Evolutionary conservation across 2,329 filamentous ascomycete genomes (phyloP), one percentile per base, ranked within the genome.

Genomic region (Neofusicoccum cordaticola): DNA sequence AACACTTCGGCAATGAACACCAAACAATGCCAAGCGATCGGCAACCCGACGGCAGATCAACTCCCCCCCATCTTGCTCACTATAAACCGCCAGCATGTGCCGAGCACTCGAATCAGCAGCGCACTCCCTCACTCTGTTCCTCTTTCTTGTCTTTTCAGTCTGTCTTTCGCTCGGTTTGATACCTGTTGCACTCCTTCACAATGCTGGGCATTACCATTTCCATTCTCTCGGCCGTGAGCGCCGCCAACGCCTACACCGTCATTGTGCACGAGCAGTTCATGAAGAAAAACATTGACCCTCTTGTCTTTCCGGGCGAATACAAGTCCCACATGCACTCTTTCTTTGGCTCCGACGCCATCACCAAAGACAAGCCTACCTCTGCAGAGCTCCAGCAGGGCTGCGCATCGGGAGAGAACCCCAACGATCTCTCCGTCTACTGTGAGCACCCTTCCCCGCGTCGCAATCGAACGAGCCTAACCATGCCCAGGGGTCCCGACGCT

Each of bases 351-450:
- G 80, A 82, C 65, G 75, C 74, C 50, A 73, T 81, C 15, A 79
- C 77, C 12, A 72, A 72, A 34, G 72, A 73, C 65, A 77, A 77
- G 12, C 77, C 72, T 8, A 77, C 74, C 1, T 77, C 73, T 31
- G 72, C 72, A 2, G 71, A 74, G 63, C 73, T 83, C 1, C 79
- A 80, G 45, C 68, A 70, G 2, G 81, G 81, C 8, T 83, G 81
- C 73, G 78, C 80, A 9, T 78, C 75, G 8, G 77, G 74, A 15
- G 71, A 81, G 66, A 83, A 83, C 71, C 77, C 79, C 19, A 83
- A 83, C 62, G 81, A 83, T 64, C 70, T 81, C 1, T 81, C 78
- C 0, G 71, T 77, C 3, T 83, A 83, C 74, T 83, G 79, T 73
- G 67, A 58, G 73, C 42, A 19, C 34, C 13, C 9, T 31, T 15